Evolutionary conservation across 768 basidiomycete species (phyloP), one percentile per base, ranked within the genome.

Genomic region (Leccinum disarticulatum): DNA sequence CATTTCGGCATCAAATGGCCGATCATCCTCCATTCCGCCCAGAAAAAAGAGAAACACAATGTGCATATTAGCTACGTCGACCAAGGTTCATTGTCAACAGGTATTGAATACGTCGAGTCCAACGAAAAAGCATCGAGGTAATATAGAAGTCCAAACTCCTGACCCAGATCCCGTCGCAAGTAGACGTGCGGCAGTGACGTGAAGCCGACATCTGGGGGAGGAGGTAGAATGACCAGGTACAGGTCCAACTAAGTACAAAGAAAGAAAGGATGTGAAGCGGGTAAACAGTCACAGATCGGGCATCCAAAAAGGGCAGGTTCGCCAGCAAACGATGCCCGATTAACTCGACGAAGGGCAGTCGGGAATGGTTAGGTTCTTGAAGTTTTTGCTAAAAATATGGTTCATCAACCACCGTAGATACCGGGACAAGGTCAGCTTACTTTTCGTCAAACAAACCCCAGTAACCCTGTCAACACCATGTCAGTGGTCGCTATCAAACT

Each of bases 311-410:
- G 51, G 50, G n/a, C 25, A 54, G 7, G 49, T 38, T 17, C n/a
- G 6, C 35, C 25, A 35, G 43, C 17, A 19, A 51, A 52, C 14
- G 27, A 28, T 25, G 19, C 28, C 43, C 59, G 33, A 64, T 50
- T 46, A 58, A 19, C 41, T 6, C 9, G 58, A 56, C 28, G 2
- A 3, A 49, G 54, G 33, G 71, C 91, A 93, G 50, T 74, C 66
- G 6, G 90, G 88, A 56, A 93, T 82, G 19, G 78, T 87, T 70
- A 93, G 76, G 66, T 78, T 77, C 77, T 93, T 92, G 68, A 92
- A 79, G 25, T 83, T 86, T 64, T 84, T 84, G 74, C 89, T 91
- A 47, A 11, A 49, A 41, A 35, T 14, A 35, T 4, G 11, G 43
- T 58, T 62, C 27, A 73, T 73, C 73, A 13, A 53, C 43, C 67